A percentile compares a stretch with the other conserved stretches of the same genome.
Conservation (phyloP, 2,329 filamentous ascomycete species). For the Lachnellula subtilissima region DNA sequence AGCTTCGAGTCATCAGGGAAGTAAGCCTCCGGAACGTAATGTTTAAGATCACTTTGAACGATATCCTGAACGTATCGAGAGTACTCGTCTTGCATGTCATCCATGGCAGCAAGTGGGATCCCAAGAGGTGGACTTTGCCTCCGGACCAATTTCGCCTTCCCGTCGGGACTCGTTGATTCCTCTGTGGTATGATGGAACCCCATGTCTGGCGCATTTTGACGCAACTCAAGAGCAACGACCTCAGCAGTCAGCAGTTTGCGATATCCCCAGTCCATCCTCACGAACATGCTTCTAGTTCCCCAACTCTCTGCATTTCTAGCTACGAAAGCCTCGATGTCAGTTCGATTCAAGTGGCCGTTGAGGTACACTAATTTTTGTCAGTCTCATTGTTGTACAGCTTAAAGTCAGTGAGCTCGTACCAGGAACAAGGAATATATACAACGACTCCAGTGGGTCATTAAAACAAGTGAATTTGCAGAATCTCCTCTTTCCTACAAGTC, state of each 20-base stretch:
- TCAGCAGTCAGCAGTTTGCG: conserved; percentile 18
- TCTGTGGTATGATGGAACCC: conserved; percentile 20
- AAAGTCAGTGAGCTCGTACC: conserved; percentile 12
- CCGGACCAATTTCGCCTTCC: conserved; percentile 14
- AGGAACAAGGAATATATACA: conserved; percentile 27
- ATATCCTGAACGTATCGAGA: conserved; percentile 24
- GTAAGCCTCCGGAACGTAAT: conserved; percentile 24
- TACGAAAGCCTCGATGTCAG: conserved; percentile 27
- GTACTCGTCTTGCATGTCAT: conserved; percentile 27
- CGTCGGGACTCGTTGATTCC: conserved; percentile 8
- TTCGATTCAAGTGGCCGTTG: conserved; percentile 25
- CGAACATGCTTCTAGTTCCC: conserved; percentile 21
- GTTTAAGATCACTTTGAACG: conserved; percentile 19
- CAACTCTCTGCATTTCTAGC: conserved; percentile 23
- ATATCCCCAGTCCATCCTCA: conserved; percentile 28
- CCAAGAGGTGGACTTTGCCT: conserved; percentile 28
- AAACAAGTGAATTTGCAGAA: conserved; percentile 31
- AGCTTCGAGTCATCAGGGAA: conserved; percentile 23
- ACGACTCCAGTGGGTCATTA: conserved; percentile 30
- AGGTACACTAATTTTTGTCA: conserved; percentile 24
- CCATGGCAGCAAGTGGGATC: conserved; percentile 25
- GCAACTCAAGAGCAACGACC: conserved; percentile 26
- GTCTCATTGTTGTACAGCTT: background rate
- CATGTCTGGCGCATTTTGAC: conserved; percentile 20
- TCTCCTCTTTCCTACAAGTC: conserved; percentile 27